A percentile compares a stretch with the other conserved stretches of the same genome.
Evolutionary conservation across 257 asterid species (phyloP).

Genomic region (Anisodus acutangulus): DNA sequence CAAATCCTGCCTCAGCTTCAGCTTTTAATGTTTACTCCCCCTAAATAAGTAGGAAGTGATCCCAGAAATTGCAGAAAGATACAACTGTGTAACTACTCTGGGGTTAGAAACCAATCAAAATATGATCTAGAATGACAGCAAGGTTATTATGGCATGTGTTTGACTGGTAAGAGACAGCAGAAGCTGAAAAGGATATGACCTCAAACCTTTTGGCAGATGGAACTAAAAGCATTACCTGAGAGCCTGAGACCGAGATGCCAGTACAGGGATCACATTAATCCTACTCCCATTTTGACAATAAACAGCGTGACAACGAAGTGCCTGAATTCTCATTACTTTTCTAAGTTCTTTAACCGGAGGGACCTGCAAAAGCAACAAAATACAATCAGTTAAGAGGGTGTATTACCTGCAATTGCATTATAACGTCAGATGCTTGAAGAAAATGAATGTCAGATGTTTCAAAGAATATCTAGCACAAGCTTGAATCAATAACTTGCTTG

Average conservation of each 20-base stretch:
- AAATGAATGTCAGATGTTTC: not conserved
- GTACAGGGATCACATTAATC: constrained; percentile 87
- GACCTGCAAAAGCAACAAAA: constrained; percentile 52
- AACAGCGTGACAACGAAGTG: constrained; percentile 89
- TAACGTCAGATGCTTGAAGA: constrained; percentile 8
- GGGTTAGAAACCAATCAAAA: not conserved
- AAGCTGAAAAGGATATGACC: not conserved
- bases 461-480: not conserved
- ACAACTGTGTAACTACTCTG: not conserved
- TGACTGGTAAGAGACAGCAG: not conserved
- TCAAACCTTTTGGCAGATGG: not conserved
- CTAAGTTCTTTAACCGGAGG: constrained; percentile 81
- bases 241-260: constrained; percentile 98
- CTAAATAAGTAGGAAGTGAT: not conserved
- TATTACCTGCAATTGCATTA: not conserved
- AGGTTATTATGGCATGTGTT: not conserved
- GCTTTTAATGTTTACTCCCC: not conserved
- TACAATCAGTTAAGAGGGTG: not conserved
- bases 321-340: constrained; percentile 93
- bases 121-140: not conserved
- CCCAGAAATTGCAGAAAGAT: not conserved
- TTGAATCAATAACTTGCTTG: constrained; percentile 21
- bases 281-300: constrained; percentile 86
- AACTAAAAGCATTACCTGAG: constrained; percentile 63
- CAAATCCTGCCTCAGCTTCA: constrained; percentile 7